phyloP scores from a whole-genome alignment of 2,329 filamentous ascomycete genomes.

The Microcera coccophila region DNA sequence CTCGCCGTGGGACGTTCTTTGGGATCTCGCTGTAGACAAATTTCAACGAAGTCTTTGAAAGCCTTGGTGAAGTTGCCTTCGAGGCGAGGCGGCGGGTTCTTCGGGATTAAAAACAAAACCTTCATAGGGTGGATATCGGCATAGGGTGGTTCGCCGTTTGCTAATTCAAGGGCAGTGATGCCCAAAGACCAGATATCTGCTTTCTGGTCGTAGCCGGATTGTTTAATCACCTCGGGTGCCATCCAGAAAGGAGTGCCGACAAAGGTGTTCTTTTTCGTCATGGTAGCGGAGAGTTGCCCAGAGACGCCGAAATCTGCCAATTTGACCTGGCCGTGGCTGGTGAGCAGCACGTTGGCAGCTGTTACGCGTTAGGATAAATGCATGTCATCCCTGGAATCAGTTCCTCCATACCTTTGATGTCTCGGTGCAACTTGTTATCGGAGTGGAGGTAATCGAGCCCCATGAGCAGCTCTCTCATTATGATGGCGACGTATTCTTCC shows the following conservation, averaged over 20 bases:
- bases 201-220: conserved; percentile 96
- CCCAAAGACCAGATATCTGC: conserved; percentile 97
- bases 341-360: conserved; percentile 91
- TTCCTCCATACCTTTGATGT: conserved; percentile 74
- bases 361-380: conserved; percentile 1
- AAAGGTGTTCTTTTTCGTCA: conserved; percentile 99
- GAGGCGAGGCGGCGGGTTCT: conserved; percentile 80
- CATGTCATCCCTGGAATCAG: not conserved
- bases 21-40: conserved; percentile 85
- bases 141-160: conserved; percentile 88
- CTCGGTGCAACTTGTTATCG: conserved; percentile 93
- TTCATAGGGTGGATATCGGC: conserved; percentile 99
- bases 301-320: conserved; percentile 96
- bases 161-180: conserved; percentile 88
- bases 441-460: conserved; percentile 90
- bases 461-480: conserved; percentile 81
- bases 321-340: conserved; percentile 91
- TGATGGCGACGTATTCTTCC: conserved; percentile 96
- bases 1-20: conserved; percentile 81
- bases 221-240: conserved; percentile 98
- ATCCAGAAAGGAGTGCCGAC: conserved; percentile 99
- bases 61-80: conserved; percentile 76
- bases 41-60: conserved; percentile 80
- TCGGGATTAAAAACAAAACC: conserved; percentile 91
- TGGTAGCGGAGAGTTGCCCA: conserved; percentile 90